Conservation (phyloP, 2,329 filamentous ascomycete species). For the Aschersonia sp. region DNA sequence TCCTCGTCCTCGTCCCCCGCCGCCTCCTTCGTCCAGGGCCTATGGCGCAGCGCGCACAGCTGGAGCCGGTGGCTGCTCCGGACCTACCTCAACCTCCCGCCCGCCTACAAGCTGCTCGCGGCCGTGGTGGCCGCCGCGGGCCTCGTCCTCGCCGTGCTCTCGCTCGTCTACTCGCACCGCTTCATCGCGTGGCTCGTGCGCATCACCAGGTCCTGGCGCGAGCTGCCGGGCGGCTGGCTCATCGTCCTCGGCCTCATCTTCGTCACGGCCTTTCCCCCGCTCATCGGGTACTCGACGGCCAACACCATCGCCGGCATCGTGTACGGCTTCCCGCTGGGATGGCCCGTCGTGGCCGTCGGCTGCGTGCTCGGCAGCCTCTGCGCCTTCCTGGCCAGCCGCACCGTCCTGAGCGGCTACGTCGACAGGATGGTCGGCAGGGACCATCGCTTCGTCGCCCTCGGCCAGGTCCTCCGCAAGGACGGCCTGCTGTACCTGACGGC, state of each 20-base stretch:
- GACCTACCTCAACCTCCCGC: conserved; percentile 40
- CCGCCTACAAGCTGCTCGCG: conserved; percentile 47
- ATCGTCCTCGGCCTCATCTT: conserved; percentile 67
- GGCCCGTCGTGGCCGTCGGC: conserved; percentile 68
- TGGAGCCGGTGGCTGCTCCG: conserved; percentile 25
- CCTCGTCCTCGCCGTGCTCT: conserved; percentile 46
- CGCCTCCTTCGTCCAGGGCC: conserved; percentile 25
- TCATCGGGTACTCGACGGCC: conserved; percentile 76
- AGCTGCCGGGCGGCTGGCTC: conserved; percentile 54
- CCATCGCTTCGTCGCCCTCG: conserved; percentile 74
- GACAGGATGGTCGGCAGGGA: conserved; percentile 68
- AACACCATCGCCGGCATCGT: conserved; percentile 39
- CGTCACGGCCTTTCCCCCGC: conserved; percentile 66
- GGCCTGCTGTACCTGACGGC: conserved; percentile 79
- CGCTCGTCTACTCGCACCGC: conserved; percentile 62
- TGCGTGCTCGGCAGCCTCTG: conserved; percentile 65
- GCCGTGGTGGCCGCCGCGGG: conserved; percentile 32
- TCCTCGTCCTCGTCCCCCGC: not conserved
- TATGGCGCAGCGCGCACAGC: conserved; percentile 18
- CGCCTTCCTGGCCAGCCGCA: conserved; percentile 69
- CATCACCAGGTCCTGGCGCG: conserved; percentile 61
- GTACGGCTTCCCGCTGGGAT: conserved; percentile 47
- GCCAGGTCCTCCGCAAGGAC: conserved; percentile 78
- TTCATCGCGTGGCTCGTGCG: conserved; percentile 68
- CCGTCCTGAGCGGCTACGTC: conserved; percentile 65